Conservation (phyloP, 768 basidiomycete species). For the Lactarius indigo region DNA sequence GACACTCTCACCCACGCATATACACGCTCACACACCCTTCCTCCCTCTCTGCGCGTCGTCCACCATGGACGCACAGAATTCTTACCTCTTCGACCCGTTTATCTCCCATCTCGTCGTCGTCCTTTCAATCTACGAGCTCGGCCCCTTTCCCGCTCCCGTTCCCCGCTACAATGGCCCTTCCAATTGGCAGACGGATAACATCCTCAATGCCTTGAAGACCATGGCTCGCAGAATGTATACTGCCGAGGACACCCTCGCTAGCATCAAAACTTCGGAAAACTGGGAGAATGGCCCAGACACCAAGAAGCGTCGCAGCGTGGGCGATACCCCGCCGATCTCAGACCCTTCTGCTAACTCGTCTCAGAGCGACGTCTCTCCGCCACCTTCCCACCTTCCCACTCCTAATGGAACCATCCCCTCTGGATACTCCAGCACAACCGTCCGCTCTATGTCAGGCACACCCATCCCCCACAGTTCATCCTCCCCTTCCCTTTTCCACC, state of each 20-base stretch:
- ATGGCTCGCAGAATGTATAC: slow-evolving; percentile 26
- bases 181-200: slow-evolving; percentile 23
- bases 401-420: slow-evolving; percentile 3
- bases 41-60: background rate
- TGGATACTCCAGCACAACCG: slow-evolving; percentile 14
- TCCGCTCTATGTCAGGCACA: slow-evolving; percentile 19
- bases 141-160: slow-evolving; percentile 24
- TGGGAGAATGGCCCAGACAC: slow-evolving; percentile 26
- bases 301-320: slow-evolving; percentile 27
- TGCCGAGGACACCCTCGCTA: slow-evolving; percentile 25
- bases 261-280: slow-evolving; percentile 23
- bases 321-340: slow-evolving; percentile 20
- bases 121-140: slow-evolving; percentile 26
- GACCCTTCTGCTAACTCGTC: slow-evolving; percentile 19
- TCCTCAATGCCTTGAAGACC: slow-evolving; percentile 22
- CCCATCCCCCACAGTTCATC: slow-evolving; percentile 14
- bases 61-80: slow-evolving; percentile 9
- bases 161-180: slow-evolving; percentile 27
- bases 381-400: background rate
- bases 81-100: slow-evolving; percentile 18
- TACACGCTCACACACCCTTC: background rate
- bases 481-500: slow-evolving; percentile 18
- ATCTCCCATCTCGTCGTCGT: slow-evolving; percentile 25
- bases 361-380: slow-evolving; percentile 8
- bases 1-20: background rate